A percentile compares a stretch with the other conserved stretches of the same genome.
These are phyloP conservation scores for Cyclanthera cordifolia DNA, from an alignment of 306 rosid species.

Conservation along the genomic window DNA sequence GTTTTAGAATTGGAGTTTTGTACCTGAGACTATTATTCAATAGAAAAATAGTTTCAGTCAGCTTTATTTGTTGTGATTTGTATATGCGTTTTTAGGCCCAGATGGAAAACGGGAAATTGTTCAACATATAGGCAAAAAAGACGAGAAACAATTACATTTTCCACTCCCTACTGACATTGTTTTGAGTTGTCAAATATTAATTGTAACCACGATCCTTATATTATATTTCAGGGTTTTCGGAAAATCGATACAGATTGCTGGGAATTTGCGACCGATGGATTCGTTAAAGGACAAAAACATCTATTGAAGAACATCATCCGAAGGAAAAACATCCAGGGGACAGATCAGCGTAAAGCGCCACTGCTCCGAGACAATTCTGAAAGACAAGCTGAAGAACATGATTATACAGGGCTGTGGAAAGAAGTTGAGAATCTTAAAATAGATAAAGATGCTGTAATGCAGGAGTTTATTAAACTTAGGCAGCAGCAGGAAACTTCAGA, in stretches of 20 bases:
- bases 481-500: slow-evolving; percentile 74
- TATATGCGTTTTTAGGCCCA: not conserved
- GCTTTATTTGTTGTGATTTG: not conserved
- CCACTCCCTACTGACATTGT: not conserved
- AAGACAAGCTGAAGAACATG: slow-evolving; percentile 22
- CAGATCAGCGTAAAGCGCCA: slow-evolving; percentile 38
- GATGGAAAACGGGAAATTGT: not conserved
- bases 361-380: slow-evolving; percentile 34
- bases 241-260: slow-evolving; percentile 72
- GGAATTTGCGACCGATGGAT: slow-evolving; percentile 77
- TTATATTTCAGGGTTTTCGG: slow-evolving; percentile 73
- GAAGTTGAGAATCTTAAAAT: slow-evolving; percentile 79
- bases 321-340: slow-evolving; percentile 49
- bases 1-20: not conserved
- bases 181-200: not conserved
- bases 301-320: slow-evolving; percentile 58
- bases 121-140: not conserved
- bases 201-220: slow-evolving; percentile 12
- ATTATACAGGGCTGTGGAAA: slow-evolving; percentile 36
- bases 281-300: slow-evolving; percentile 60
- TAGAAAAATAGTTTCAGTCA: not conserved
- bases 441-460: slow-evolving; percentile 50
- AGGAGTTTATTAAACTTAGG: slow-evolving; percentile 69
- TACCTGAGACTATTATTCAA: slow-evolving; percentile 1
- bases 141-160: not conserved